Percentiles rank a stretch among this genome's conserved stretches.
phyloP scores from a whole-genome alignment of 345 rosid genomes.

The Rhodomyrtus tomentosa region DNA sequence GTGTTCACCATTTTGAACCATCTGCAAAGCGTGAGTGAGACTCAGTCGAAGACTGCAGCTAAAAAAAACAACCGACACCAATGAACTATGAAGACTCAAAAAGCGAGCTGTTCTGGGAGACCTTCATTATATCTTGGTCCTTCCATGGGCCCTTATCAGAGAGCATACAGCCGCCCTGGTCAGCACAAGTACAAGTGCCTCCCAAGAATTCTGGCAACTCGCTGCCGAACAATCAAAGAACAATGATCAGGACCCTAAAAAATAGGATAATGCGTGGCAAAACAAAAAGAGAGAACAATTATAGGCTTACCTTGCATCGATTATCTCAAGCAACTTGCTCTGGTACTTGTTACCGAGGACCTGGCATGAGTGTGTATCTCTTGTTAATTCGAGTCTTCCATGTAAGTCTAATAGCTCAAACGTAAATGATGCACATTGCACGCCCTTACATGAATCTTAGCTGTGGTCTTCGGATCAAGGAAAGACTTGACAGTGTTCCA shows the following conservation, averaged over 20 bases:
- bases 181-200: conserved; percentile 85
- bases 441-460: conserved; percentile 75
- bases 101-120: conserved; percentile 2
- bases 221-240: conserved; percentile 14
- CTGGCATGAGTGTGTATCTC: conserved; percentile 18
- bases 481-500: conserved; percentile 92
- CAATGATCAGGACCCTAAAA: neutral
- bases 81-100: neutral
- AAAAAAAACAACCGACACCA: neutral
- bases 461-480: conserved; percentile 95
- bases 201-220: conserved; percentile 90
- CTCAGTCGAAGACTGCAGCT: neutral
- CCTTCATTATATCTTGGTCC: conserved; percentile 63
- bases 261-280: neutral
- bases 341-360: conserved; percentile 94
- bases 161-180: conserved; percentile 76
- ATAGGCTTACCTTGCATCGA: conserved; percentile 53
- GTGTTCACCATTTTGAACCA: conserved; percentile 63
- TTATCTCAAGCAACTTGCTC: conserved; percentile 87
- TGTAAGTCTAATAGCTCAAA: neutral
- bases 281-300: neutral
- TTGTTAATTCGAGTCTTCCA: neutral
- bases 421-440: neutral
- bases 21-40: conserved; percentile 21
- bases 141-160: conserved; percentile 99